phyloP scores from a whole-genome alignment of 352 stramenopile genomes.

The Phytophthora aleatoria region DNA sequence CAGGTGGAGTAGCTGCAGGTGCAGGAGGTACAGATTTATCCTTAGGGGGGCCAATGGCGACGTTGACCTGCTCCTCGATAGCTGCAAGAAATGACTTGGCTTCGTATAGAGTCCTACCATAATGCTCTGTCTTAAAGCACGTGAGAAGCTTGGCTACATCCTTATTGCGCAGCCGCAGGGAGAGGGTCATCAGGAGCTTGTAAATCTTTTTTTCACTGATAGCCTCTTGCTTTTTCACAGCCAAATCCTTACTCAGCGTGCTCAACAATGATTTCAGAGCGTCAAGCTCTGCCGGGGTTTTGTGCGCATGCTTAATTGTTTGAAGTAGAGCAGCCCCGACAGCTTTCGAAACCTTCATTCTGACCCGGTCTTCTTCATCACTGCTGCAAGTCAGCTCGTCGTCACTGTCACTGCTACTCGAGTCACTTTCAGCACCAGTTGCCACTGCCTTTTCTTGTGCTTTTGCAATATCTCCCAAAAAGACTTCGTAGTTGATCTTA shows the following conservation, averaged over 20 bases:
- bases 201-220: conserved; percentile 67
- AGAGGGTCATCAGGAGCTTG: conserved; percentile 54
- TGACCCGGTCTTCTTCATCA: conserved; percentile 42
- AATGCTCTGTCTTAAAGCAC: conserved; percentile 38
- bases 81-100: conserved; percentile 28
- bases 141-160: conserved; percentile 54
- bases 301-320: conserved; percentile 43
- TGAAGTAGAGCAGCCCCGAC: conserved; percentile 36
- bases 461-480: conserved; percentile 54
- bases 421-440: conserved; percentile 17
- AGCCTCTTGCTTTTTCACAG: conserved; percentile 30
- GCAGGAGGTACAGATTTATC: conserved; percentile 5
- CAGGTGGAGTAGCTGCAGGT: conserved; percentile 11
- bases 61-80: conserved; percentile 39
- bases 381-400: conserved; percentile 36
- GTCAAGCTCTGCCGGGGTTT: conserved; percentile 43
- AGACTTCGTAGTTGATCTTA: conserved; percentile 54
- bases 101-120: conserved; percentile 42
- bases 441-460: conserved; percentile 32
- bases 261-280: conserved; percentile 33
- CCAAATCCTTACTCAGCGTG: conserved; percentile 26
- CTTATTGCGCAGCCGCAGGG: conserved; percentile 51
- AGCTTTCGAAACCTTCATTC: conserved; percentile 32
- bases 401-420: conserved; percentile 44
- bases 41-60: conserved; percentile 25